Evolutionary conservation across 305 asterid species (phyloP).

Genomic region (Fraxinus sp.): DNA sequence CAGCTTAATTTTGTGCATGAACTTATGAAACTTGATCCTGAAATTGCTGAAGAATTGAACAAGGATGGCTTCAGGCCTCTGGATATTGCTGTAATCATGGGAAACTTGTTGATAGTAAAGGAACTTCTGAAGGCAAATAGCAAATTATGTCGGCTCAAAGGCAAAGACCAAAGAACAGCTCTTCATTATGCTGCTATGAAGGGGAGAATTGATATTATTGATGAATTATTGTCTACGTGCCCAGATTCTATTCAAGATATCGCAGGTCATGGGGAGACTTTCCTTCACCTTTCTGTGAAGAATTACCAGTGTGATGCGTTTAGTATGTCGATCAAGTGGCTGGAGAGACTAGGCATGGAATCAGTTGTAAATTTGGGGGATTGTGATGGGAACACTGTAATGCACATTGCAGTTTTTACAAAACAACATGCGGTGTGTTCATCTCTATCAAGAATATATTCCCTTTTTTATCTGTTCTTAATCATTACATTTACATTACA

Average conservation of each 20-base stretch:
- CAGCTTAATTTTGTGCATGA: slow-evolving; percentile 23
- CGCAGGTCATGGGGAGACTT: slow-evolving; percentile 34
- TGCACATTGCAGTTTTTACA: slow-evolving; percentile 35
- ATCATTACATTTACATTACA: neutral
- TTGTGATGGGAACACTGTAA: slow-evolving; percentile 33
- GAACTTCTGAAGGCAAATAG: slow-evolving; percentile 8
- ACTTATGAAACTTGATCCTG: slow-evolving; percentile 26
- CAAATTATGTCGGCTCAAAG: slow-evolving; percentile 11
- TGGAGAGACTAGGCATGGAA: slow-evolving; percentile 8
- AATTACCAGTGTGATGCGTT: slow-evolving; percentile 26
- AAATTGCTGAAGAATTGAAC: slow-evolving; percentile 25
- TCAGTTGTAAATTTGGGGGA: slow-evolving; percentile 28
- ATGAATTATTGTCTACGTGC: slow-evolving; percentile 9
- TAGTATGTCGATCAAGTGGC: slow-evolving; percentile 18
- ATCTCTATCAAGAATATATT: neutral
- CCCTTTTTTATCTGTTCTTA: neutral
- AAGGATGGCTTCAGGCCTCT: too few relatives aligned
- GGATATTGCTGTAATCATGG: too few relatives aligned
- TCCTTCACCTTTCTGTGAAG: slow-evolving; percentile 38
- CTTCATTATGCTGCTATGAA: slow-evolving; percentile 35
- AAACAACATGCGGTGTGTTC: slow-evolving; percentile 29
- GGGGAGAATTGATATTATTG: slow-evolving; percentile 32
- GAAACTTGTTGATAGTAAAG: slow-evolving; percentile 16
- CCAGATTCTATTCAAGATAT: slow-evolving; percentile 24
- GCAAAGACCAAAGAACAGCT: slow-evolving; percentile 28